Evolutionary conservation across 2,329 filamentous ascomycete genomes (phyloP).

Genomic region (Hymenoscyphus linearis): DNA sequence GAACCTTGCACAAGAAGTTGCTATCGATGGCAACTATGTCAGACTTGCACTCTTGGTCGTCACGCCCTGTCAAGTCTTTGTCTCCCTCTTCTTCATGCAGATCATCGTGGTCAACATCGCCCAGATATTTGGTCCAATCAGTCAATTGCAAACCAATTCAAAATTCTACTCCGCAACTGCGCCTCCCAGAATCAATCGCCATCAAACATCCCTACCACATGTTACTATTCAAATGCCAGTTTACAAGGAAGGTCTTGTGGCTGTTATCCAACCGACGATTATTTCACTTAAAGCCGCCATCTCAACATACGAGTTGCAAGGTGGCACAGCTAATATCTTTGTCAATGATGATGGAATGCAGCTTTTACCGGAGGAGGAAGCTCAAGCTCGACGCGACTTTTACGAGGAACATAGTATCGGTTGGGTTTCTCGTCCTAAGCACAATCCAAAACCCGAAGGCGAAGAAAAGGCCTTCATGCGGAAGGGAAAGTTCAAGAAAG

Average conservation of each 20-base stretch:
- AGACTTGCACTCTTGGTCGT: constrained; percentile 49
- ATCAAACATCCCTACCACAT: constrained; percentile 40
- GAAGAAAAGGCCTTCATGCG: constrained; percentile 41
- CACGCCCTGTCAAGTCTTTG: constrained; percentile 52
- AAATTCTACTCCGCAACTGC: constrained; percentile 33
- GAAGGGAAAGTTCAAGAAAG: constrained; percentile 52
- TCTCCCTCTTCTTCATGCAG: constrained; percentile 46
- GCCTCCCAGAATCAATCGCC: constrained; percentile 37
- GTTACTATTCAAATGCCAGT: constrained; percentile 46
- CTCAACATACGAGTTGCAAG: constrained; percentile 54
- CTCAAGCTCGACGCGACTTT: constrained; percentile 46
- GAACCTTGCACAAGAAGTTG: constrained; percentile 48
- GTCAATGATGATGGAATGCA: constrained; percentile 67
- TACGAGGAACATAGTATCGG: constrained; percentile 55
- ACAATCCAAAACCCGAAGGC: constrained; percentile 50
- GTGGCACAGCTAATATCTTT: constrained; percentile 63
- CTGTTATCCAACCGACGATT: constrained; percentile 50
- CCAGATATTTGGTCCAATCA: constrained; percentile 47
- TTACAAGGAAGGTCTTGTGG: constrained; percentile 44
- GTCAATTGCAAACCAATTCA: constrained; percentile 40
- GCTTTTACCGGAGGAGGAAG: constrained; percentile 46
- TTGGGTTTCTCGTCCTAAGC: constrained; percentile 47
- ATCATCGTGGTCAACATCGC: constrained; percentile 45
- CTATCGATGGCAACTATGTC: constrained; percentile 47
- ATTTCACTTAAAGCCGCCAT: constrained; percentile 52